Evolutionary conservation across 495 filamentous ascomycete species (phyloP), one percentile per base, ranked within the genome.

Genomic region (Tuber melanosporum): DNA sequence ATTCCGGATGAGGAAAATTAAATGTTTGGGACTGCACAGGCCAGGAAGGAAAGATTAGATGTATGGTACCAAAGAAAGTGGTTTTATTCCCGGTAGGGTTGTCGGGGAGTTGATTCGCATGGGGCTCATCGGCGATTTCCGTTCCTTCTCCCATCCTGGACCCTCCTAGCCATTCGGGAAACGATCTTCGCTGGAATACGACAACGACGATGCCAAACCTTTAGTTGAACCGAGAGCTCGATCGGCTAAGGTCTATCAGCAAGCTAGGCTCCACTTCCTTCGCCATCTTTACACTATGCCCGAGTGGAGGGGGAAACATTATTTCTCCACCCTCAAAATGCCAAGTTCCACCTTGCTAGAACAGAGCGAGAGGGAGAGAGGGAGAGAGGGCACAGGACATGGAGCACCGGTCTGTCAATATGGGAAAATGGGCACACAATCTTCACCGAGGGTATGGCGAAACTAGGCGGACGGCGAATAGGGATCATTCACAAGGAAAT

Each of bases 1-100:
- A 32, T 66, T 66, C 57, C 26, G n/a, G 57, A 66, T 32, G 57
- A 66, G 57, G 57, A 66, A 66, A 66, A 66, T 66, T 66, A 66
- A 66, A 66, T 66, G 26, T 32, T 32, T 3, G 26, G 57, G n/a
- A 66, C n/a, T 17, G 6, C 49, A 57, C 22, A 57, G 57, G 57
- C 57, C 57, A 32, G 57, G 26, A 66, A 17, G 14, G n/a, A 66
- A 66, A 66, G n/a, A 66, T 66, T 32, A 32, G n/a, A 32, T 66
- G 57, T 32, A 32, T 32, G 12, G n/a, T 66, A 3, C 26, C 22
- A 66, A 17, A 32, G 57, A 32, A 15, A 32, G 57, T n/a, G n/a
- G 57, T 66, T 66, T 32, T 66, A 66, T 32, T 17, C 2, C 39
- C 39, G 39, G 39, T 41, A 66, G 10, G 10, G 57, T 66, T 66